Conservation (phyloP, 2,329 filamentous ascomycete species). For the Aureobasidium sp. region DNA sequence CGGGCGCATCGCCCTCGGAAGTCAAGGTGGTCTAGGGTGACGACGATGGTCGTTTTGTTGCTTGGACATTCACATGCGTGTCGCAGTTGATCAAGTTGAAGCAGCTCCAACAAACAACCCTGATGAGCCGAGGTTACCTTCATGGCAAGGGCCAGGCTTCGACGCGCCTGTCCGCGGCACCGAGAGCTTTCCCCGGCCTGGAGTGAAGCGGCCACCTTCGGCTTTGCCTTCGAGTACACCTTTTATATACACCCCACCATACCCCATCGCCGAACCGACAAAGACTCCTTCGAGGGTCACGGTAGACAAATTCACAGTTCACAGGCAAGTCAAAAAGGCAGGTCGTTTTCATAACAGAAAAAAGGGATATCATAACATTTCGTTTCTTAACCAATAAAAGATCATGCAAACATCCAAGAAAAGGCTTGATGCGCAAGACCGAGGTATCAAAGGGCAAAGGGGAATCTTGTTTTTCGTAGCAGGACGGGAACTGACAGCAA, state of each 20-base stretch:
- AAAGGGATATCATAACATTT: conserved; percentile 10
- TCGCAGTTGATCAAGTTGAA: not conserved
- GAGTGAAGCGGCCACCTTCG: not conserved
- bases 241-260: not conserved
- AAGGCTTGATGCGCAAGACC: not conserved
- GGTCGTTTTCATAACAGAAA: not conserved
- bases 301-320: not conserved
- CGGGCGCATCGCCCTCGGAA: not conserved
- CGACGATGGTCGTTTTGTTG: not conserved
- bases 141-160: not conserved
- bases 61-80: not conserved
- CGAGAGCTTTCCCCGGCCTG: not conserved
- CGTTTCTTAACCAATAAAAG: not conserved
- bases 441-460: not conserved
- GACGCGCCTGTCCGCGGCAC: not conserved
- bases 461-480: conserved; percentile 6
- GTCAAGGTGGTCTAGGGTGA: not conserved
- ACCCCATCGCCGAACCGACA: not conserved
- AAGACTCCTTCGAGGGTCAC: not conserved
- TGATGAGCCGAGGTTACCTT: not conserved
- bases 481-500: not conserved
- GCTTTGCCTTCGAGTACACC: not conserved
- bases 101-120: not conserved
- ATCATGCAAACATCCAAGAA: not conserved
- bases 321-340: conserved; percentile 15